Evolutionary conservation across 345 rosid genomes (phyloP).

Genomic region (Lepidium didymum): DNA sequence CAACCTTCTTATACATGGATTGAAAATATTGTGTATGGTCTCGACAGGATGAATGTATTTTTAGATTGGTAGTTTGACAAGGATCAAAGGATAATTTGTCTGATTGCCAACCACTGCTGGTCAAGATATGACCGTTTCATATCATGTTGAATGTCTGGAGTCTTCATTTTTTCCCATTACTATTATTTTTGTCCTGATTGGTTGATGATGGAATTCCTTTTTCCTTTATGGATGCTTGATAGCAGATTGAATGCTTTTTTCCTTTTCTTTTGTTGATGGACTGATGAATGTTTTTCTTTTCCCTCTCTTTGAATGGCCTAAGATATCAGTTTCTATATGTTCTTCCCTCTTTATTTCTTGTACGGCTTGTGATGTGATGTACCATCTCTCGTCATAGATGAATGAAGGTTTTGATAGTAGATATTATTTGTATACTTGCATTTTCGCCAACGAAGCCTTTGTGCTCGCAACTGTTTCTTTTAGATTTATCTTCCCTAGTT

Average conservation of each 20-base stretch:
- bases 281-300: conserved; percentile 2
- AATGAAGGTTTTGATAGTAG: conserved; percentile 4
- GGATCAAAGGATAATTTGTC: conserved; percentile 24
- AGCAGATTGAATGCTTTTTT: background rate
- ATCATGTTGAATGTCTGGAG: background rate
- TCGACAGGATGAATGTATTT: conserved; percentile 28
- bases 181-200: background rate
- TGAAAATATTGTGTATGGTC: conserved; percentile 21
- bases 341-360: conserved; percentile 5
- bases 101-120: background rate
- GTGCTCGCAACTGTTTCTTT: background rate
- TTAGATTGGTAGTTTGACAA: conserved; percentile 29
- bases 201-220: conserved; percentile 2
- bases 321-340: conserved; percentile 5
- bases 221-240: conserved; percentile 11
- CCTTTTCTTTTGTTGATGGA: background rate
- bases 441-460: background rate
- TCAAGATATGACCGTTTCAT: conserved; percentile 7
- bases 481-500: background rate
- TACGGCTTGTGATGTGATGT: conserved; percentile 11
- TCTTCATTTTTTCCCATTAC: background rate
- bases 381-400: background rate
- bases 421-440: background rate
- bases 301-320: conserved; percentile 21
- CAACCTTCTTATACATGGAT: conserved; percentile 21